Evolutionary conservation across 2,329 filamentous ascomycete genomes (phyloP).

Genomic region (Nothophoma quercina): DNA sequence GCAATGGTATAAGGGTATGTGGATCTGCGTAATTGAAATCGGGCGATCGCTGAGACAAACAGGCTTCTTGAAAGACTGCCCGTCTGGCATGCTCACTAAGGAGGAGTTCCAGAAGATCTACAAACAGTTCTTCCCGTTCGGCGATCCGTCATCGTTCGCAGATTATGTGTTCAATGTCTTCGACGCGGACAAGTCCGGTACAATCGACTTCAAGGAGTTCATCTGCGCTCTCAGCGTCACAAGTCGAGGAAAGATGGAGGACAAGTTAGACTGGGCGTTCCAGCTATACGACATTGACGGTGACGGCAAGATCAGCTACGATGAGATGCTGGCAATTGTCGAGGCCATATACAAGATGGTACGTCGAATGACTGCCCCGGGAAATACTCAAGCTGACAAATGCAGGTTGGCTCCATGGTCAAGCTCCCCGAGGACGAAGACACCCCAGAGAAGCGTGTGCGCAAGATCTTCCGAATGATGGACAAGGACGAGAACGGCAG

Average conservation of each 20-base stretch:
- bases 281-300: constrained; percentile 99
- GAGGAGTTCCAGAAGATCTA: constrained; percentile 99
- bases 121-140: constrained; percentile 98
- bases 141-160: constrained; percentile 95
- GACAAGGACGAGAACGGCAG: constrained; percentile 99
- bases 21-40: neutral
- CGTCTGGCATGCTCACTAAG: constrained; percentile 94
- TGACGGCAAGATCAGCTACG: constrained; percentile 98
- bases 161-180: constrained; percentile 99
- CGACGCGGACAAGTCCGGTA: constrained; percentile 94
- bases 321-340: constrained; percentile 98
- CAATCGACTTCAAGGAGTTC: constrained; percentile 99
- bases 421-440: constrained; percentile 98
- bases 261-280: constrained; percentile 99
- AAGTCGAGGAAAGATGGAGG: constrained; percentile 97
- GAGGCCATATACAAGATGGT: constrained; percentile 99
- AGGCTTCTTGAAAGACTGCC: constrained; percentile 99
- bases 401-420: constrained; percentile 96
- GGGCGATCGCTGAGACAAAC: constrained; percentile 28
- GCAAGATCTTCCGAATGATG: constrained; percentile 99
- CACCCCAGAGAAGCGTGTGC: constrained; percentile 96
- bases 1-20: constrained; percentile 98
- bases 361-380: constrained; percentile 5
- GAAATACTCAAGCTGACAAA: constrained; percentile 24
- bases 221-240: constrained; percentile 98